Evolutionary conservation across 352 stramenopile genomes (phyloP).

Genomic region (Phytopythium helicoides): DNA sequence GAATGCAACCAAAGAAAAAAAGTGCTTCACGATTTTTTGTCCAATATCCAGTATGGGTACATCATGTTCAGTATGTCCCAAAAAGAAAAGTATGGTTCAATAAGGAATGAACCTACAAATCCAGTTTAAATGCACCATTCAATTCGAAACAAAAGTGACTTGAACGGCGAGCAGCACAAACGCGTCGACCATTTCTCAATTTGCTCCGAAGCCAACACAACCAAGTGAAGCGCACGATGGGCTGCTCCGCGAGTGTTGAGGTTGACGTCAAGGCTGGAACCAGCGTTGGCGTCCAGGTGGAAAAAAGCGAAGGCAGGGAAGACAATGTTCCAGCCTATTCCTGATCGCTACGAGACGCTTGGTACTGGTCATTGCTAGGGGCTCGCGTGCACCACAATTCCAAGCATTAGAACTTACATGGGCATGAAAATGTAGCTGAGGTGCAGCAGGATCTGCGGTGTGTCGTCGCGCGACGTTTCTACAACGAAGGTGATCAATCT

Average conservation of each 20-base stretch:
- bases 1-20: background rate
- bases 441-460: slow-evolving; percentile 33
- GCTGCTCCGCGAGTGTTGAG: background rate
- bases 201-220: no score
- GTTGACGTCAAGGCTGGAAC: background rate
- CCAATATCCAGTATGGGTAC: no score
- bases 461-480: slow-evolving; percentile 6
- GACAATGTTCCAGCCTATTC: slow-evolving; percentile 34
- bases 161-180: no score
- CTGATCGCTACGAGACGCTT: slow-evolving; percentile 43
- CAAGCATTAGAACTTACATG: no score
- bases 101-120: no score
- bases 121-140: no score
- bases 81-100: no score
- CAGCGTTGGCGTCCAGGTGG: background rate
- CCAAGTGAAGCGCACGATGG: background rate
- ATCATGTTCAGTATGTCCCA: no score
- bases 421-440: slow-evolving; percentile 20
- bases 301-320: background rate
- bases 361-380: background rate
- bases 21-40: background rate
- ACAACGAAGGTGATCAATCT: no score
- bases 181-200: no score
- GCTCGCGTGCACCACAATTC: no score
- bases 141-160: no score